A percentile compares a stretch with the other conserved stretches of the same genome.
phyloP scores from a whole-genome alignment of 305 asterid species.

The Solanum hybrid region DNA sequence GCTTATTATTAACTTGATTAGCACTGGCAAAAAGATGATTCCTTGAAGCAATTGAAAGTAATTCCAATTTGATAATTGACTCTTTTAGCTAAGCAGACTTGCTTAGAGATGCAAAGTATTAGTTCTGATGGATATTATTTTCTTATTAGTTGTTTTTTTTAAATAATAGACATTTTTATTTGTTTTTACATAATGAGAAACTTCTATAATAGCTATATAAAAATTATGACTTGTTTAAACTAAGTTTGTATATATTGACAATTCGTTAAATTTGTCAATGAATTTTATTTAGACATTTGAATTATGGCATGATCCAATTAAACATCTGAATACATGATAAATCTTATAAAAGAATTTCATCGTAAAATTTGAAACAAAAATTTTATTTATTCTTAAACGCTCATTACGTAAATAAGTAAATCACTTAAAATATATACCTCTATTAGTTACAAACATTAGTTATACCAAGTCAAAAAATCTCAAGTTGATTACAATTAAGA shows the following conservation, averaged over 20 bases:
- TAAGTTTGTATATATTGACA: background rate
- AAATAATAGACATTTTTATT: too few species aligned
- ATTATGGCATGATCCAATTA: background rate
- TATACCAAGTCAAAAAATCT: too few species aligned
- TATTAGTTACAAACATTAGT: too few species aligned
- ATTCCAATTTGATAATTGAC: background rate
- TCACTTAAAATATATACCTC: background rate
- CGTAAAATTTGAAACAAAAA: too few species aligned
- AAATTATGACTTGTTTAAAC: background rate
- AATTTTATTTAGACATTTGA: background rate
- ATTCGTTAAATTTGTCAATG: too few species aligned
- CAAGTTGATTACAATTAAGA: too few species aligned
- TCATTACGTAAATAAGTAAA: too few species aligned
- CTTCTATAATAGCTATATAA: background rate
- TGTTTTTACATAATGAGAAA: background rate
- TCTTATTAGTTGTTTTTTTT: background rate
- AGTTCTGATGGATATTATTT: background rate
- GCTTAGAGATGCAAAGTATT: background rate
- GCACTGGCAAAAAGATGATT: background rate
- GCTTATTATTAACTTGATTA: background rate
- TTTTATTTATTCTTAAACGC: too few species aligned
- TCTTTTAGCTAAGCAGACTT: background rate
- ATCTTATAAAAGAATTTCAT: background rate
- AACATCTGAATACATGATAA: background rate
- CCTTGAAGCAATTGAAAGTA: background rate